phyloP scores from a whole-genome alignment of 352 stramenopile species.

The Pilasporangium apinafurcum region DNA sequence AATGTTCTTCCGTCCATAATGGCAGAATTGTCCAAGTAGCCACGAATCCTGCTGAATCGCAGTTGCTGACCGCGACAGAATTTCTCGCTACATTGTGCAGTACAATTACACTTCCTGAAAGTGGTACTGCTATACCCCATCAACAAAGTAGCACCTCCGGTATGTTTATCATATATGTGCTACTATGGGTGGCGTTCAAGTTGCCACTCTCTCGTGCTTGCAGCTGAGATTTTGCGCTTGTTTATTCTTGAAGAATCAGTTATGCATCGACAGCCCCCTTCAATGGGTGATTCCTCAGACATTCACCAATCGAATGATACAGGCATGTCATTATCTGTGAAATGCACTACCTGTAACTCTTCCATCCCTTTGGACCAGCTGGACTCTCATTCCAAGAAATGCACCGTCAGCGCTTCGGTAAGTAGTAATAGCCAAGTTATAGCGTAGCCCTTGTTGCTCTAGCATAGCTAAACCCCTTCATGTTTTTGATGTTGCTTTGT shows the following conservation, averaged over 20 bases:
- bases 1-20: neutral
- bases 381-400: constrained; percentile 56
- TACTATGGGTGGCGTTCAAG: too few relatives aligned
- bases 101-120: neutral
- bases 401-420: constrained; percentile 36
- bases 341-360: constrained; percentile 65
- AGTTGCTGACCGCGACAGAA: constrained; percentile 35
- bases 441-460: neutral
- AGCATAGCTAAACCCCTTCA: neutral
- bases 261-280: too few relatives aligned
- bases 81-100: constrained; percentile 34
- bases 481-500: neutral
- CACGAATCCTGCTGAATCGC: constrained; percentile 5
- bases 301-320: too few relatives aligned
- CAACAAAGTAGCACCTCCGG: too few relatives aligned
- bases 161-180: too few relatives aligned
- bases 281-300: too few relatives aligned
- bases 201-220: too few relatives aligned
- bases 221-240: too few relatives aligned
- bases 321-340: constrained; percentile 36
- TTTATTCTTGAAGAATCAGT: too few relatives aligned
- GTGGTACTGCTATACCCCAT: constrained; percentile 2
- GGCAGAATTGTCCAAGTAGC: constrained; percentile 16
- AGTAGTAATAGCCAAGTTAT: too few relatives aligned
- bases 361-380: constrained; percentile 39